Base-by-base conservation (phyloP, 179 eudicot genomes). In the Silene coronaria region DNA sequence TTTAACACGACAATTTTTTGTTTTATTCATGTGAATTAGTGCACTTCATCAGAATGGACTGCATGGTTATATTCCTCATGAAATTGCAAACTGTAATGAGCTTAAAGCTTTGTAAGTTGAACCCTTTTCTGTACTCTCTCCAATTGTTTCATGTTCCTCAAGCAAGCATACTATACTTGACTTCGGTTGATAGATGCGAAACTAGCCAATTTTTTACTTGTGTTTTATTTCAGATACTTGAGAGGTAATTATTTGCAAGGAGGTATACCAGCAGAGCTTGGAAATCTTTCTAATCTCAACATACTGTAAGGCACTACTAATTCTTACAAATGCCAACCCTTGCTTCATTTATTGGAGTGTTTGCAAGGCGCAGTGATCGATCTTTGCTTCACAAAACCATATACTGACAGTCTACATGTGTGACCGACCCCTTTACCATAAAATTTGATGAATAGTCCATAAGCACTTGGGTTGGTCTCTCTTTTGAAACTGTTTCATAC, bases 41-140 rank as follows among this genome's bases (percentile, higher is more conserved):
- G 97, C 96, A 82, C 90, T 94, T 81, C 98, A 94, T 71, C 96
- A 90, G 90, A 94, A 94, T 81, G 87, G 88, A 72, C 78, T 95
- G 73, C 99, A 95, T 84, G 97, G 99, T 55, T 75, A 58, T 75
- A 92, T 95, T 72, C 99, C 99, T 64, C 85, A 82, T 87, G 99
- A 92, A 75, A 83, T 95, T 82, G 72, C 87, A 27, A 85, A 81
- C 74, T 95, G 99, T 80, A 71, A 86, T 78, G 91, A 89, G 73
- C 97, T 95, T 42, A 95, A 91, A 88, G 99, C 99, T 51, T 22
- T 95, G 97, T 95, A 82, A 90, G 98, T 88, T 30, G 63, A 69
- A 74, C 57, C 51, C 64, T 46, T 42, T 42, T 23, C 17, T 23
- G 0, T 3, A 1, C 4, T 72, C 36, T 38, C 1, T 6, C 68